Base-by-base conservation (phyloP, 1,284 basidiomycete genomes). In the Marasmius tenuissimus region DNA sequence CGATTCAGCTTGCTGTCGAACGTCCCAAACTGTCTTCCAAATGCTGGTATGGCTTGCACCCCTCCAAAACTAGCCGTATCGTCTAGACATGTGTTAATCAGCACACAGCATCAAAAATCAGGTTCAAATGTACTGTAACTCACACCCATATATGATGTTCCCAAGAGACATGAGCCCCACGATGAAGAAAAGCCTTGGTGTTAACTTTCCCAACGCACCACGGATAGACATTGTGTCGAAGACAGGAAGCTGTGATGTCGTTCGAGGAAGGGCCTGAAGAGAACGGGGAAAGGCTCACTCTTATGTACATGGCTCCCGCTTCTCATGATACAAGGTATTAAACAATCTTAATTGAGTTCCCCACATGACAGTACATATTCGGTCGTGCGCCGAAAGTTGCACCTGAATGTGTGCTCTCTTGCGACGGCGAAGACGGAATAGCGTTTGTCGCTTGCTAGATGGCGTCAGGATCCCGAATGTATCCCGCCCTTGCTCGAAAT, bases 1-100 rank as follows among this genome's bases (percentile, higher is more conserved):
- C 49, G 57, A 34, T 53, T 53, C 18, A 62, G 35, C 16, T 51
- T 55, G n/a, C 39, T 50, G 38, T 62, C 61, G 39, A 62, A 62
- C 16, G 38, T 22, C 22, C 61, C 61, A 40, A 62, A 62, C 35
- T 62, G 61, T 53, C 55, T 62, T 20, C 61, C 61, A 47, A 62
- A 62, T 11, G 61, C 61, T 12, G 61, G 61, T 53, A 62, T 62
- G 37, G 61, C 61, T 55, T 62, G 61, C n/a, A 62, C 61, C 27
- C 61, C 61, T 47, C 61, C 61, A 47, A 62, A 62, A 22, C 61
- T 62, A 22, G 49, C 52, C 12, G 61, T 62, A 51, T 62, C 61
- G 47, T 62, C 61, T 62, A 7, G n/a, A 39, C 9, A 39, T 20
- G 14, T 10, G 11, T 20, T n/a, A 27, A 34, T 38, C 16, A 27